phyloP scores from a whole-genome alignment of 768 basidiomycete species.

The Clitopilus hobsonii region DNA sequence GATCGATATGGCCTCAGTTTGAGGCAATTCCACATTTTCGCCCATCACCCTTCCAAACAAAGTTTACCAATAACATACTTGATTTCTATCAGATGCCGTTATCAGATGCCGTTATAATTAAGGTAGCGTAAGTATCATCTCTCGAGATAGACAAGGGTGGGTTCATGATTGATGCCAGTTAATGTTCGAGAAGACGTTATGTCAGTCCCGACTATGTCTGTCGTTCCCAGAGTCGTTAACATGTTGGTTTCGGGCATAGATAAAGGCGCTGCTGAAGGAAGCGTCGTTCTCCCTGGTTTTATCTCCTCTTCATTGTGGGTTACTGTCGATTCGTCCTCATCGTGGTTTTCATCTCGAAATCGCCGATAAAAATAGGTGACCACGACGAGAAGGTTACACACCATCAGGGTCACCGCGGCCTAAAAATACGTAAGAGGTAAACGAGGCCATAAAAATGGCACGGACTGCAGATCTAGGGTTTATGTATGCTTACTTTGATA shows the following conservation, averaged over 20 bases:
- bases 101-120: too few relatives aligned
- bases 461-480: too few relatives aligned
- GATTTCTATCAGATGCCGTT: too few relatives aligned
- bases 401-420: slow-evolving; percentile 11
- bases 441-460: too few relatives aligned
- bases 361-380: slow-evolving; percentile 19
- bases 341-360: slow-evolving; percentile 14
- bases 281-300: not conserved
- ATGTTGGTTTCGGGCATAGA: not conserved
- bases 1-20: too few relatives aligned
- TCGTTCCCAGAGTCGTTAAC: not conserved
- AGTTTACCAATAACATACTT: too few relatives aligned
- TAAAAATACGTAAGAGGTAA: slow-evolving; percentile 1
- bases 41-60: too few relatives aligned
- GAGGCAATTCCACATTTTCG: too few relatives aligned
- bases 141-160: not conserved
- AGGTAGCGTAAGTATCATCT: too few relatives aligned
- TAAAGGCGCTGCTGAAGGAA: not conserved
- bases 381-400: slow-evolving; percentile 18
- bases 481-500: slow-evolving; percentile 17
- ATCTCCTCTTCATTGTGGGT: not conserved
- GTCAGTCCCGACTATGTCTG: not conserved
- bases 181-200: not conserved
- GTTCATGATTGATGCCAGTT: not conserved
- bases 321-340: slow-evolving; percentile 13